Percentiles rank a stretch among this genome's conserved stretches.
phyloP scores from a whole-genome alignment of 2,329 filamentous ascomycete genomes.

The Ophiostoma sp. region DNA sequence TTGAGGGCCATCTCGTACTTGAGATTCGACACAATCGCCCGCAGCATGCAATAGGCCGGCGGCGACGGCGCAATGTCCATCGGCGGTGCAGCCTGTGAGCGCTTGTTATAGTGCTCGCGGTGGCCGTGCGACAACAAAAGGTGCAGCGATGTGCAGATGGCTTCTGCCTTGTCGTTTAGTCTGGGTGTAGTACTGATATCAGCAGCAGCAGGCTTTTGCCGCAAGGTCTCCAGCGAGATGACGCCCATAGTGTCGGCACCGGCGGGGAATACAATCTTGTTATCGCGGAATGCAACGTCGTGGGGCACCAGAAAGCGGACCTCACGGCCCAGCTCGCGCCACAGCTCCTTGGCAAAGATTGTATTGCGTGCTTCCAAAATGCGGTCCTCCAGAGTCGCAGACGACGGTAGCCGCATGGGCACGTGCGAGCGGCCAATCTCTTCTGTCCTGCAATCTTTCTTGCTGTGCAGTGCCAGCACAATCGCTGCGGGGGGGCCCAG shows the following conservation, averaged over 20 bases:
- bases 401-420: conserved; percentile 35
- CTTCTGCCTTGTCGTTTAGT: conserved; percentile 50
- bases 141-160: conserved; percentile 61
- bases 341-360: conserved; percentile 78
- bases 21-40: conserved; percentile 48
- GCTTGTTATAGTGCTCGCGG: conserved; percentile 53
- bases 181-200: background rate
- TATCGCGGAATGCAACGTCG: conserved; percentile 59
- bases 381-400: conserved; percentile 58
- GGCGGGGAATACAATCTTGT: conserved; percentile 52
- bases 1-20: conserved; percentile 41
- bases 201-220: conserved; percentile 35
- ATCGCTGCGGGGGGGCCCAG: conserved; percentile 40
- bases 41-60: conserved; percentile 46
- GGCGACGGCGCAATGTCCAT: conserved; percentile 38
- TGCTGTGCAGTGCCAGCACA: conserved; percentile 18
- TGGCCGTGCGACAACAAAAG: conserved; percentile 76
- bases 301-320: conserved; percentile 66
- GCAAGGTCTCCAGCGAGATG: conserved; percentile 61
- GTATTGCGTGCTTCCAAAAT: conserved; percentile 74
- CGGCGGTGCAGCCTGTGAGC: conserved; percentile 52
- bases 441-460: background rate
- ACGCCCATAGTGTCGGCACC: conserved; percentile 53
- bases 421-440: conserved; percentile 15
- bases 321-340: conserved; percentile 82